A percentile compares a stretch with the other conserved stretches of the same genome.
Evolutionary conservation across 2,329 filamentous ascomycete genomes (phyloP).

Genomic region (Aspergillus amoenus): DNA sequence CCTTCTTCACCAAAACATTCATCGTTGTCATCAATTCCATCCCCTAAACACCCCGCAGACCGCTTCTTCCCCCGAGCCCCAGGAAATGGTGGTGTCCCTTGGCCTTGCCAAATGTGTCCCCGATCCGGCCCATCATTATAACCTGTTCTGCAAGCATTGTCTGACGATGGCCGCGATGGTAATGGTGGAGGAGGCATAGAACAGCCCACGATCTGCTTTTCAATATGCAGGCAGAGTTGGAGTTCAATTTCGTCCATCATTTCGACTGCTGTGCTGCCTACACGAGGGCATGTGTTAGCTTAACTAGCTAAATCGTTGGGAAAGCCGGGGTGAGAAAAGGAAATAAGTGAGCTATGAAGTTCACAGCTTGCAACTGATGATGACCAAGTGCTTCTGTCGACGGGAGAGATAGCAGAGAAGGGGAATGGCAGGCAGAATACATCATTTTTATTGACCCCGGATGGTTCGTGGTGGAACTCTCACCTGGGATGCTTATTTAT

Average conservation of each 20-base stretch:
- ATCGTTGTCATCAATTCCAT: neutral
- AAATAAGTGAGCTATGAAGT: too few relatives aligned
- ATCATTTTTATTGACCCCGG: neutral
- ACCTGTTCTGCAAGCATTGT: neutral
- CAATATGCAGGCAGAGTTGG: constrained; percentile 19
- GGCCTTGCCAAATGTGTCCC: neutral
- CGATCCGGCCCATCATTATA: neutral
- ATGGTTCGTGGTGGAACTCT: neutral
- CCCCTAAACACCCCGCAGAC: neutral
- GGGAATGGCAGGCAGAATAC: neutral
- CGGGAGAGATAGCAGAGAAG: neutral
- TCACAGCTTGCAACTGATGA: too few relatives aligned
- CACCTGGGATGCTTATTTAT: neutral
- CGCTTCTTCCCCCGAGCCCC: neutral
- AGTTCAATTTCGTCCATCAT: constrained; percentile 24
- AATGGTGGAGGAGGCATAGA: neutral
- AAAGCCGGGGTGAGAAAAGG: too few relatives aligned
- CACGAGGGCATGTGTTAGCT: neutral
- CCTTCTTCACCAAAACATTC: neutral
- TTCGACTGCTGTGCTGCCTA: neutral
- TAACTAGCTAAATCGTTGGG: too few relatives aligned
- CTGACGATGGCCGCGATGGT: neutral
- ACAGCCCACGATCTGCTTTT: constrained; percentile 15
- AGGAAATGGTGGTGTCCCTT: neutral
- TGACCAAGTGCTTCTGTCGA: too few relatives aligned